A percentile compares a stretch with the other conserved stretches of the same genome.
phyloP scores from a whole-genome alignment of 148 eudicot genomes.

The Cornus controversa region DNA sequence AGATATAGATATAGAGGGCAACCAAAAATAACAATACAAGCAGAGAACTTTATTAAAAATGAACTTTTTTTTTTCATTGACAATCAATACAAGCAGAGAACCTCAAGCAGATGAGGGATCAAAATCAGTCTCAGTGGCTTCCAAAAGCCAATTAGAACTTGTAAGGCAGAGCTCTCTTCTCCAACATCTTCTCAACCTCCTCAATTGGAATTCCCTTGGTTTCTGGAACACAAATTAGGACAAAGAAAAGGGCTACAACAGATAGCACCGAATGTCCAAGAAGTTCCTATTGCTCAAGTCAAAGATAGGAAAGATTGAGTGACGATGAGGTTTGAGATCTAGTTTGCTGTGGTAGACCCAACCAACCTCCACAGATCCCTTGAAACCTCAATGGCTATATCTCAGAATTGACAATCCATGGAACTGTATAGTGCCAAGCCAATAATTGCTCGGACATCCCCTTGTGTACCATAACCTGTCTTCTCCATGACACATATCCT shows the following conservation, averaged over 20 bases:
- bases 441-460: conserved; percentile 64
- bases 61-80: too few relatives aligned
- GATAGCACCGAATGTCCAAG: conserved; percentile 49
- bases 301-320: conserved; percentile 52
- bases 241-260: conserved; percentile 45
- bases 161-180: conserved; percentile 29
- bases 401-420: conserved; percentile 73
- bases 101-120: too few relatives aligned
- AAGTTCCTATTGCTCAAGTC: conserved; percentile 50
- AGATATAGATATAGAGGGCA: too few relatives aligned
- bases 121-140: too few relatives aligned
- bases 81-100: too few relatives aligned
- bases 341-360: conserved; percentile 60
- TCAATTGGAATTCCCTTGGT: conserved; percentile 69
- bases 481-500: conserved; percentile 24
- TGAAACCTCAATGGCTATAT: conserved; percentile 61
- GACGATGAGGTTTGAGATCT: conserved; percentile 64
- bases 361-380: conserved; percentile 69
- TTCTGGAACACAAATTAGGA: conserved; percentile 53
- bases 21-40: too few relatives aligned
- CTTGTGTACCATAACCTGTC: conserved; percentile 52
- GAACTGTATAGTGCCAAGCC: conserved; percentile 56
- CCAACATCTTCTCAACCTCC: conserved; percentile 69
- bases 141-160: conserved; percentile 8
- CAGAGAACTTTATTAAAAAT: too few relatives aligned